These are phyloP conservation scores for Blastobotrys americana DNA, from an alignment of 805 yeast genomes.

Conservation along the genomic window DNA sequence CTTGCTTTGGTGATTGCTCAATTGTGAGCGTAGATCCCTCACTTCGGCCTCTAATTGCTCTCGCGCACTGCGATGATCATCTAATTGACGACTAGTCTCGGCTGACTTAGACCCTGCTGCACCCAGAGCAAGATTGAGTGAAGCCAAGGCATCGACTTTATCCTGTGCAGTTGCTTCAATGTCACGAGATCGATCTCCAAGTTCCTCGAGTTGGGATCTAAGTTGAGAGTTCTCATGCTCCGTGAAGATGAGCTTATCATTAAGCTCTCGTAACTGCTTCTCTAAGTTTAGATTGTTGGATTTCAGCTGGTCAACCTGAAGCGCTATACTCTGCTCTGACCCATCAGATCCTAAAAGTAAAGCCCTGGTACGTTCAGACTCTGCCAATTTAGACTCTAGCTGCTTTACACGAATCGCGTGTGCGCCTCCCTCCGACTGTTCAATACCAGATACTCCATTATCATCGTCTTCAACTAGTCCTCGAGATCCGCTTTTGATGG, in stretches of 20 bases:
- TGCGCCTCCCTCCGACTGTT: slow-evolving; percentile 1
- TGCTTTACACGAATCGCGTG: slow-evolving; percentile 10
- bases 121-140: slow-evolving; percentile 22
- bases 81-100: slow-evolving; percentile 15
- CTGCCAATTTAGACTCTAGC: slow-evolving; percentile 15
- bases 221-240: slow-evolving; percentile 16
- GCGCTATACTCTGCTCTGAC: not conserved
- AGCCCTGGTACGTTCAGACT: slow-evolving; percentile 6
- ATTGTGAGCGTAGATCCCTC: slow-evolving; percentile 12
- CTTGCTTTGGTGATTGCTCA: slow-evolving; percentile 15
- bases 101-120: slow-evolving; percentile 18
- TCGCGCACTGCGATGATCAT: slow-evolving; percentile 13
- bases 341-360: slow-evolving; percentile 5
- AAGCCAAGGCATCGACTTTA: slow-evolving; percentile 21
- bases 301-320: slow-evolving; percentile 15
- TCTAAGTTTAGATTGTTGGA: slow-evolving; percentile 19
- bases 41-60: slow-evolving; percentile 16
- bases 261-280: slow-evolving; percentile 18
- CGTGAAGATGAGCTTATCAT: slow-evolving; percentile 13
- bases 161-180: slow-evolving; percentile 19
- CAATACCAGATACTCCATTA: slow-evolving; percentile 7
- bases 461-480: slow-evolving; percentile 3
- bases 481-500: slow-evolving; percentile 2
- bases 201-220: slow-evolving; percentile 11
- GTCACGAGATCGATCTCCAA: slow-evolving; percentile 7